Conservation (phyloP, 352 stramenopile genomes). For the Aphanomyces cochlioides region DNA sequence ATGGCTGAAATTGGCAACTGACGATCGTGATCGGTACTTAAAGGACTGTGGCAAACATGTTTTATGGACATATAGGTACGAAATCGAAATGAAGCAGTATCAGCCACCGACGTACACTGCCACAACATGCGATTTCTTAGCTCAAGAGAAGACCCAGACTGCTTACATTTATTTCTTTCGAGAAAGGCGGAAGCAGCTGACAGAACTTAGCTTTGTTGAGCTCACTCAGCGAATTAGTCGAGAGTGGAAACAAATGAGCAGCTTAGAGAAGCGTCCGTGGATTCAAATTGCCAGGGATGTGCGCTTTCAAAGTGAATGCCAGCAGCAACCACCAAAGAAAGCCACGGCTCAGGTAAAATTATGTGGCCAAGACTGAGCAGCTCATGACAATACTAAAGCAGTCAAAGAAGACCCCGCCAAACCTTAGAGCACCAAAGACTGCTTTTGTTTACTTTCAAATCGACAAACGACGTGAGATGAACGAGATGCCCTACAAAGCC, state of each 20-base stretch:
- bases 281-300: neutral
- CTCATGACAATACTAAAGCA: too few species aligned
- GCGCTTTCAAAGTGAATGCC: neutral
- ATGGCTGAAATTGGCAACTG: constrained; percentile 48
- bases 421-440: neutral
- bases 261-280: neutral
- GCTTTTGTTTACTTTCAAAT: constrained; percentile 25
- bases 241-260: constrained; percentile 3
- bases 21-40: constrained; percentile 47
- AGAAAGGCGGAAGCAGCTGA: constrained; percentile 31
- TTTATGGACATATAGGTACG: constrained; percentile 33
- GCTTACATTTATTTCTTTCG: constrained; percentile 46
- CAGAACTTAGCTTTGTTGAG: neutral
- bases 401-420: too few species aligned
- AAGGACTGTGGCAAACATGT: constrained; percentile 32
- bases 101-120: constrained; percentile 43
- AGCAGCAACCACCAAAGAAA: too few species aligned
- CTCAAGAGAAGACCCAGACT: constrained; percentile 41
- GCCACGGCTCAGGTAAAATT: too few species aligned
- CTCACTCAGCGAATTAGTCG: neutral
- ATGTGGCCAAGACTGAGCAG: too few species aligned
- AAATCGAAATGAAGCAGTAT: constrained; percentile 49
- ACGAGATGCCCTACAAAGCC: constrained; percentile 42
- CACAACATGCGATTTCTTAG: constrained; percentile 41
- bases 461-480: constrained; percentile 36